Base-by-base conservation (phyloP, 2,329 filamentous ascomycete species). In the Penicillium frequentans region DNA sequence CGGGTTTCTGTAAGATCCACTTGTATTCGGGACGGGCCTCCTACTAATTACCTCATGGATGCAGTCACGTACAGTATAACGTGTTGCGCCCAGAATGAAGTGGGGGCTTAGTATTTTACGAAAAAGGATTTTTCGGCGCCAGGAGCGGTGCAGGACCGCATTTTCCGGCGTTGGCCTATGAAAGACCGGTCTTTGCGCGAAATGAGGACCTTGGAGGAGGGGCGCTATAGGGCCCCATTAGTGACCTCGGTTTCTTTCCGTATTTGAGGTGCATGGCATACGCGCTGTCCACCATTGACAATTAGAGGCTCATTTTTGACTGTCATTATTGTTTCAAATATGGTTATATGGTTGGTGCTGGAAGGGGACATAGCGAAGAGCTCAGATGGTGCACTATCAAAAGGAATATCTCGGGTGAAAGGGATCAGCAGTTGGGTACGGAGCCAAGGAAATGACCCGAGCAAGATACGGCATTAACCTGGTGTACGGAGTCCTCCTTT, bases 141-240 rank as follows among this genome's bases (percentile, higher is more conserved):
- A 62, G 53, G 39, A 59, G 64, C 62, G 64, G 64, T 47, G 59
- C 54, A 55, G 43, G 50, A 24, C 43, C 42, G 42, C 44, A 54
- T 46, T 56, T 27, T 14, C 48, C 27, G 42, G 54, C 24, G 35
- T 52, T 50, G 57, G 61, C 62, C 64, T 65, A 64, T 65, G 49
- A 59, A 29, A 58, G 51, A 39, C 56, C 31, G 50, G 45, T 51
- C 47, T 59, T 60, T 57, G 59, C 27, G 49, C 50, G 39, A 42
- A 44, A 57, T 62, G 64, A 43, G 63, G 62, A 66, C 64, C 62
- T 64, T 64, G 61, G 56, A 61, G 62, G 58, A 56, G 63, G 62
- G 62, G 53, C 26, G 57, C 48, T 43, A 6, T n/a, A 31, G 31
- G n/a, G 50, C 26, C 56, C 56, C 50, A 66, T 65, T 66, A 63